These are phyloP conservation scores for Acanthamoeba culbertsoni DNA, from an alignment of 208 protist species.

Conservation along the genomic window DNA sequence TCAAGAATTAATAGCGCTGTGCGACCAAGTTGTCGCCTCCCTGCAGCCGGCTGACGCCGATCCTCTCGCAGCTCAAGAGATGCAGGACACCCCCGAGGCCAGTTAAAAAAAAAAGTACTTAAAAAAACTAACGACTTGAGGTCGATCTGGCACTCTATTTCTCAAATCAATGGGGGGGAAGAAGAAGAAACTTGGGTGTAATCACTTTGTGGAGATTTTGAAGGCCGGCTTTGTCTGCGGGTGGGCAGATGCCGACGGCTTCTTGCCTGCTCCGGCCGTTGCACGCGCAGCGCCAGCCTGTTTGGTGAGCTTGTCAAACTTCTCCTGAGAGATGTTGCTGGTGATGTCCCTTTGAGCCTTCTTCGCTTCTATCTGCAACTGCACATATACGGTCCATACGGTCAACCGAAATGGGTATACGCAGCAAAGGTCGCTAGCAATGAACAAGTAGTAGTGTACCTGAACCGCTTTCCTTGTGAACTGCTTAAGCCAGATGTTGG, in stretches of 20 bases:
- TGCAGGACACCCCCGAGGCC: too few species aligned
- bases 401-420: neutral
- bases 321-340: neutral
- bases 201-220: neutral
- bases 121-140: too few species aligned
- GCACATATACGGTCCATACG: neutral
- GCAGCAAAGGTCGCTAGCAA: neutral
- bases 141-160: too few species aligned
- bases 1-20: neutral
- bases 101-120: too few species aligned
- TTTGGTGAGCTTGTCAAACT: constrained; percentile 26
- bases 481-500: constrained; percentile 44
- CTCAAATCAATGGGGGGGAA: neutral
- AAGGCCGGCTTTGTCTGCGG: neutral
- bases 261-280: neutral
- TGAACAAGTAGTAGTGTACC: neutral
- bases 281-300: neutral
- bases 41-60: neutral
- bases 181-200: neutral
- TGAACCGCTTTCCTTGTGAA: constrained; percentile 30
- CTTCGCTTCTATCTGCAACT: constrained; percentile 52
- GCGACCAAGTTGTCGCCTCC: neutral
- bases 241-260: neutral
- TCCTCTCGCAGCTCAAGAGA: too few species aligned
- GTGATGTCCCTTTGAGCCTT: constrained; percentile 13